Conservation (phyloP, 75 land plant species). For the Isoetes taiwanensis region DNA sequence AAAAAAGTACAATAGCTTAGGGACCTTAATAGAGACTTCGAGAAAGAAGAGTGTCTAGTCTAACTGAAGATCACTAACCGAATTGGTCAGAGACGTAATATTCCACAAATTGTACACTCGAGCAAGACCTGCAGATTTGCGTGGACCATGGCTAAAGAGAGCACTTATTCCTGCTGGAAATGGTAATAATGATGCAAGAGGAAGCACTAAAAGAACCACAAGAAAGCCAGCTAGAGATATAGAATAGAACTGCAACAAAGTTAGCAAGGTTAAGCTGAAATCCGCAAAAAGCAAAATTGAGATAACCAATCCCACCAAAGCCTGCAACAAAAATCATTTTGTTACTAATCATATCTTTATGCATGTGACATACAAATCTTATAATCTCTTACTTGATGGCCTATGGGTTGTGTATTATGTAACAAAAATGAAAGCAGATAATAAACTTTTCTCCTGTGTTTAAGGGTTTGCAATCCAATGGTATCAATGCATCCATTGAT, state of each 20-base stretch:
- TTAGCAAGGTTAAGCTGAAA: constrained; percentile 85
- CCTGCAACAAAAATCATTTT: constrained; percentile 62
- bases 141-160: constrained; percentile 88
- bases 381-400: constrained; percentile 74
- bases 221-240: constrained; percentile 65
- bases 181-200: constrained; percentile 71
- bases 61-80: constrained; percentile 43
- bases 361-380: no score
- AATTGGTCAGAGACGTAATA: constrained; percentile 63
- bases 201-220: constrained; percentile 66
- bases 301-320: constrained; percentile 86
- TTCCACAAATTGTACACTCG: constrained; percentile 94
- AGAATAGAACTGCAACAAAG: constrained; percentile 84
- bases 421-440: constrained; percentile 67
- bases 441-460: constrained; percentile 39
- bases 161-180: constrained; percentile 97
- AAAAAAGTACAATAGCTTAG: neutral
- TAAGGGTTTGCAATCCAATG: constrained; percentile 36
- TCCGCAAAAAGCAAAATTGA: constrained; percentile 80
- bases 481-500: constrained; percentile 55
- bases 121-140: constrained; percentile 78
- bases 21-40: neutral
- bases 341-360: no score
- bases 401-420: constrained; percentile 63
- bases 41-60: neutral